Evolutionary conservation across 352 stramenopile genomes (phyloP), one percentile per base, ranked within the genome.

Genomic region (Aphanomyces stellatus): DNA sequence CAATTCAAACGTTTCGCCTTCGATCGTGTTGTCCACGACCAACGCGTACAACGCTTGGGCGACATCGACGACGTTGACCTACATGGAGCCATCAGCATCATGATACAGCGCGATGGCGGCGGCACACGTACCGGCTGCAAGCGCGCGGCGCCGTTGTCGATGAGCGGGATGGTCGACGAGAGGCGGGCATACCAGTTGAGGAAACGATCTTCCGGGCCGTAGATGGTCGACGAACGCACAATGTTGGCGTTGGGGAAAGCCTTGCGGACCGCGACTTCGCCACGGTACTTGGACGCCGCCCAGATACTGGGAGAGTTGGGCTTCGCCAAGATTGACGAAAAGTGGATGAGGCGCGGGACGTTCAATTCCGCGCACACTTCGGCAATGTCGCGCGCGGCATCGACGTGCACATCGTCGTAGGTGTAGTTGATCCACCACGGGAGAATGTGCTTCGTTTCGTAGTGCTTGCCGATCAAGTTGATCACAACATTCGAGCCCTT

Each of bases 391-490:
- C 80, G 81, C 30, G 86, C 84, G n/a, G 98, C 81, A 11, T 93
- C 80, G 34, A 99, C 96, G 78, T 99, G 94, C 48, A 96, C 88
- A 66, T 99, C 95, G 48, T 98, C 80, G 72, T 98, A 98, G 66
- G 84, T 91, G 76, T 95, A 99, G 79, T 98, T 91, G 86, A 95
- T 96, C 83, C 87, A 94, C 85, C 83, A 94, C 25, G 89, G 88
- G 41, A 97, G 74, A 2, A 97, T 75, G 74, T 97, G 87, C 79
- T 96, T 97, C 34, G 96, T 98, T 77, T 99, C 93, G 76, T 99
- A 99, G 77, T 98, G 83, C 73, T 99, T 99, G 51, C 96, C 96
- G 56, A 99, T 88, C 11, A 99, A 69, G 77, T 99, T 99, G 72
- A 99, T 93, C 35, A 99, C 96, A 67, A 98, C 80, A 70, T 99